Base-by-base conservation (phyloP, 331 rosid genomes). In the Dryas integrifolia region DNA sequence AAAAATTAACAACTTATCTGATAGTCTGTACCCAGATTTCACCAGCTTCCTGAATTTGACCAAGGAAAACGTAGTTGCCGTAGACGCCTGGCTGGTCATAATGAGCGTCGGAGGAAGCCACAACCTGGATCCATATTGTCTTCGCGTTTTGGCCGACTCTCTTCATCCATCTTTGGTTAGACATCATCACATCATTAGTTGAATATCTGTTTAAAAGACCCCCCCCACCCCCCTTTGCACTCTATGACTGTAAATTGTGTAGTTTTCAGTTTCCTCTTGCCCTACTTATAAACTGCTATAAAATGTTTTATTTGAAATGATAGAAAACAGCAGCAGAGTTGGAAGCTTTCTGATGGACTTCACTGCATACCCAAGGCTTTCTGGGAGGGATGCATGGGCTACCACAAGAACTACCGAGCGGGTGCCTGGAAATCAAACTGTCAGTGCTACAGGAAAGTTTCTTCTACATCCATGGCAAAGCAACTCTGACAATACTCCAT, bases 31-130 rank as follows among this genome's bases (percentile, higher is more conserved):
- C 21, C 69, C 96, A 93, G 98, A 67, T 94, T 94, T 82, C 98
- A 94, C 74, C 95, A 76, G 74, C 97, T 94, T 76, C 81, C 94
- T 24, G 98, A 94, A 73, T 94, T 94, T 84, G 98, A 94, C 81
- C 92, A 85, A 85, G 96, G 94, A 45, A 94, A 91, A 76, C 88
- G 98, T 67, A 94, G 98, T 72, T 94, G 98, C 74, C 96, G 98
- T 55, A 79, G 97, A 80, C 95, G 98, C 43, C 77, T 94, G 55
- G 98, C 98, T 48, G 98, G 97, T 64, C 98, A 94, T 74, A 94
- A 94, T 5, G 98, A 94, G 70, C 95, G 98, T 30, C 78, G 98
- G 77, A 94, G 97, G 79, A 94, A 94, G 86, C 97, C 97, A 15
- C 90, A 88, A 53, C 88, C 96, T 1, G 92, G 87, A 73, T 85